These are phyloP conservation scores for Colletotrichum godetiae DNA, from an alignment of 2,329 filamentous ascomycete species.

Conservation along the genomic window DNA sequence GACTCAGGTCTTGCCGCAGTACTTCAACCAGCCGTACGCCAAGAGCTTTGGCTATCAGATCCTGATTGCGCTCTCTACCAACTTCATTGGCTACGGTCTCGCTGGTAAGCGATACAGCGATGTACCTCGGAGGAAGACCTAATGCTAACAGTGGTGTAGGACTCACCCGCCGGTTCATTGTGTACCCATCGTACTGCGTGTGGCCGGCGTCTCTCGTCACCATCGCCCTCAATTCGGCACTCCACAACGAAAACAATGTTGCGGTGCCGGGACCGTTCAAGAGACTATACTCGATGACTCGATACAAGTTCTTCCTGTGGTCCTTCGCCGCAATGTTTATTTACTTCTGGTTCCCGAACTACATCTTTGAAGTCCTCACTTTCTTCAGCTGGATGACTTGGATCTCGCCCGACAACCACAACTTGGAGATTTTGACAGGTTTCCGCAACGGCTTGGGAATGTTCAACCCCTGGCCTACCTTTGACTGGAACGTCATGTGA, in stretches of 20 bases:
- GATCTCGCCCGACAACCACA: conserved; percentile 58
- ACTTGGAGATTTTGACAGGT: conserved; percentile 51
- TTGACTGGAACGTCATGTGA: conserved; percentile 55
- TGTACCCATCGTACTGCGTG: conserved; percentile 63
- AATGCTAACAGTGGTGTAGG: neutral
- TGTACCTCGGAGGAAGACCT: neutral
- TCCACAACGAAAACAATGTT: conserved; percentile 56
- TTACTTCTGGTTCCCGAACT: conserved; percentile 66
- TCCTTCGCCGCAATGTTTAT: conserved; percentile 60
- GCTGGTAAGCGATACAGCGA: conserved; percentile 49
- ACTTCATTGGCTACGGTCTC: conserved; percentile 67
- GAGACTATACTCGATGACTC: conserved; percentile 52
- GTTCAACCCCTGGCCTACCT: conserved; percentile 55
- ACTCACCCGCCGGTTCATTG: conserved; percentile 59
- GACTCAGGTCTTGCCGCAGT: conserved; percentile 58
- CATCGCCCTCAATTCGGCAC: conserved; percentile 60
- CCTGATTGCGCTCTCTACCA: conserved; percentile 60
- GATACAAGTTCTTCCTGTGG: conserved; percentile 59
- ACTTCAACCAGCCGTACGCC: conserved; percentile 63
- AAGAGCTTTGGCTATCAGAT: conserved; percentile 61
- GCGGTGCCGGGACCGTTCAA: conserved; percentile 55
- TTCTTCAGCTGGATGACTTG: conserved; percentile 65
- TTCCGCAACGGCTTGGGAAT: conserved; percentile 52
- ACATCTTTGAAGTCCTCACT: conserved; percentile 59
- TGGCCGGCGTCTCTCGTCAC: conserved; percentile 65